Evolutionary conservation across 2,329 filamentous ascomycete genomes (phyloP), one percentile per base, ranked within the genome.

Genomic region (Colletotrichum orbiculare): DNA sequence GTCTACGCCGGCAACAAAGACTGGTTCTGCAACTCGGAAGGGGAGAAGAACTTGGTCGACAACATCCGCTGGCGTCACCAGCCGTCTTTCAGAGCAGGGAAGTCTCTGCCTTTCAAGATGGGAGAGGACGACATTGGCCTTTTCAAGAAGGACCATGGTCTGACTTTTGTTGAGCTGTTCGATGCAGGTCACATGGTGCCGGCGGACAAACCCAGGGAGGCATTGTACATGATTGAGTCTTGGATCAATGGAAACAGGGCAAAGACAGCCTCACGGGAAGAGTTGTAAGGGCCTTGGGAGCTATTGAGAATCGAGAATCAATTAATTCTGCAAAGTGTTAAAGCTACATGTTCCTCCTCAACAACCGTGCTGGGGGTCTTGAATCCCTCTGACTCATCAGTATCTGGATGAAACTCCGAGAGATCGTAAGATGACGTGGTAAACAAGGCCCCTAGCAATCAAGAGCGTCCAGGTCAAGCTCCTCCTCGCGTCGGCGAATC

Each of bases 401-500:
- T 25, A 1, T 25, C 25, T 43, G 42, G 12, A 43, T 43, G 1
- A 15, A 43, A 5, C 4, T 25, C 25, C 4, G 25, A 25, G 25
- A 25, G 3, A 25, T 25, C 25, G 25, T 4, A 25, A 25, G 25
- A 5, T 4, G 25, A 4, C 25, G 25, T 25, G 25, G 3, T 25
- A 25, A 4, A 25, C 3, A 3, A 6, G 7, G 6, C 5, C 3
- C 8, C 54, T 15, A 50, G 35, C 38, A 50, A 2, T 60, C 37
- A 12, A 60, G 39, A 6, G 49, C 60, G 8, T 54, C 39, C 17
- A 65, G 11, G 2, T 65, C 45, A 13, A 65, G 35, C 10, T 65
- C 62, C n/a, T 65, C 57, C 35, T 61, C 52, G 17, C 57, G 41
- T 7, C 62, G 54, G 6, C 57, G 62, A 9, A 65, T 52, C 11